Evolutionary conservation across 768 basidiomycete genomes (phyloP).

Genomic region (Tephrocybe rancida): DNA sequence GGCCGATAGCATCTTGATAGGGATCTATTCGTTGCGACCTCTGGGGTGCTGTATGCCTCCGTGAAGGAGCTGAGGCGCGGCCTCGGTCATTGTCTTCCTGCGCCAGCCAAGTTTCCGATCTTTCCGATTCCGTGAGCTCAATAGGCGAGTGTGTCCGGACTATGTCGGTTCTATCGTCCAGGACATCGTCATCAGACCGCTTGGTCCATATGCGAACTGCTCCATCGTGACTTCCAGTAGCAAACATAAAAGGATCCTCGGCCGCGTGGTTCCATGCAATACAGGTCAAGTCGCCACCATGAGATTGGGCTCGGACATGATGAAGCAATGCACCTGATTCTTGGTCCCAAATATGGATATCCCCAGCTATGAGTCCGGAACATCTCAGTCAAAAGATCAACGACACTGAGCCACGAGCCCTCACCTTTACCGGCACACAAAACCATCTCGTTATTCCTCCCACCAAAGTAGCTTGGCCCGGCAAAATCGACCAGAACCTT

Average conservation of each 20-base stretch:
- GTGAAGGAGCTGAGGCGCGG: neutral
- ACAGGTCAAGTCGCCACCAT: conserved; percentile 74
- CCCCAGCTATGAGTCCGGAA: conserved; percentile 53
- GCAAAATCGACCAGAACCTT: conserved; percentile 72
- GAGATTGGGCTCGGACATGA: conserved; percentile 62
- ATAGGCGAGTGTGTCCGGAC: conserved; percentile 21
- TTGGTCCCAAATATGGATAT: conserved; percentile 86
- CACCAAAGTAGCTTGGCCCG: conserved; percentile 83
- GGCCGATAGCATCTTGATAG: conserved; percentile 3
- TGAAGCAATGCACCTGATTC: conserved; percentile 77
- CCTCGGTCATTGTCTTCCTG: conserved; percentile 9
- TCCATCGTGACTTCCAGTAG: conserved; percentile 79
- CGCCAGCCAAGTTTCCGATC: conserved; percentile 1
- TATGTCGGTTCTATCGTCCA: conserved; percentile 9
- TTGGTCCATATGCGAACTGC: conserved; percentile 74
- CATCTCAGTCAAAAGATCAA: neutral
- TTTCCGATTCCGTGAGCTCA: conserved; percentile 17
- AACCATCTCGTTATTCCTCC: conserved; percentile 76
- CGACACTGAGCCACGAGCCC: conserved; percentile 4
- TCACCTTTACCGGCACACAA: conserved; percentile 77
- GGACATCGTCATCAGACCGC: conserved; percentile 22
- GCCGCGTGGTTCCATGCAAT: conserved; percentile 78
- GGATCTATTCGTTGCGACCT: conserved; percentile 2
- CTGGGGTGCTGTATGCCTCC: neutral
- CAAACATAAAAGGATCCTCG: conserved; percentile 71